A percentile compares a stretch with the other conserved stretches of the same genome.
phyloP scores from a whole-genome alignment of 2,329 filamentous ascomycete species.

The Sporothrix luriei region DNA sequence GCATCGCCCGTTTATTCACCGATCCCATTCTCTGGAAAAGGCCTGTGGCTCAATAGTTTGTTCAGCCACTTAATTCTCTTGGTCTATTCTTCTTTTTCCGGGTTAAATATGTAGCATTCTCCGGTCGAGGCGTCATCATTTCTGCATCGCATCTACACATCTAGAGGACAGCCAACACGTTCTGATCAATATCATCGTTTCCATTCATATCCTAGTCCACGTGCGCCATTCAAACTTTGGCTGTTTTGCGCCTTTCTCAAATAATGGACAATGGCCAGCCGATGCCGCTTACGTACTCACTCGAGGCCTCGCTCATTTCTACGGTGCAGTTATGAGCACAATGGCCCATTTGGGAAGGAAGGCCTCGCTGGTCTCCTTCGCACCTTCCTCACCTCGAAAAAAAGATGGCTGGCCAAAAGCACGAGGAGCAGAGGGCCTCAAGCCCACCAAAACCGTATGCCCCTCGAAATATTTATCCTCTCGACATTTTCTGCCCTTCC shows the following conservation, averaged over 20 bases:
- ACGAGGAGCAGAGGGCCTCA: background rate
- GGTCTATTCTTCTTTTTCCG: background rate
- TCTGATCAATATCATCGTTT: background rate
- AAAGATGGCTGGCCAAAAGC: background rate
- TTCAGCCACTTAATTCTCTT: background rate
- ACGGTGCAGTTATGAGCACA: conserved; percentile 3
- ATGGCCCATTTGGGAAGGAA: conserved; percentile 27
- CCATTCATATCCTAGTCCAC: background rate
- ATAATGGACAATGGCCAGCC: background rate
- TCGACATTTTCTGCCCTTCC: background rate
- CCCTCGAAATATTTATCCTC: background rate
- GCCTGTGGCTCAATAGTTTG: background rate
- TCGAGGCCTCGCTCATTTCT: background rate
- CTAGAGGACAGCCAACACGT: background rate
- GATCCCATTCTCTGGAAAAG: background rate
- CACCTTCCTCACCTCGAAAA: conserved; percentile 27
- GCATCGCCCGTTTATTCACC: conserved; percentile 3
- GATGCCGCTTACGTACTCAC: conserved; percentile 2
- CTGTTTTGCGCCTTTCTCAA: background rate
- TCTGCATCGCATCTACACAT: conserved; percentile 11
- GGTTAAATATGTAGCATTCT: background rate
- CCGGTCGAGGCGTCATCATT: background rate
- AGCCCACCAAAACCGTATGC: background rate
- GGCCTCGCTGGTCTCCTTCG: conserved; percentile 3
- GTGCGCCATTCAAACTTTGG: background rate